Base-by-base conservation (phyloP, 2,329 filamentous ascomycete species). In the Sporothrix phasma region DNA sequence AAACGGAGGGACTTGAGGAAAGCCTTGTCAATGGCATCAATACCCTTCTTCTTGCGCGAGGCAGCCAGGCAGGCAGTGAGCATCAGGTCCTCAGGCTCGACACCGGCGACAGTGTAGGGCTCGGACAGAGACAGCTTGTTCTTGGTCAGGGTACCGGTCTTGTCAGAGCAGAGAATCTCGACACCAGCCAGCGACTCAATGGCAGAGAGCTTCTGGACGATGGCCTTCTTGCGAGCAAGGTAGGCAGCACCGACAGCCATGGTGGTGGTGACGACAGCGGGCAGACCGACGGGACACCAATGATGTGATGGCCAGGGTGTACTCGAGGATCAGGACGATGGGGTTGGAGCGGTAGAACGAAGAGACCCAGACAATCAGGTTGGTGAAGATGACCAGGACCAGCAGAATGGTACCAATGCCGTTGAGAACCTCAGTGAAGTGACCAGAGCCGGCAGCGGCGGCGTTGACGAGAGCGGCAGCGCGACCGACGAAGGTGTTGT, bases 201-300 rank as follows among this genome's bases (percentile, higher is more conserved):
- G 69, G 91, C 91, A 39, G 88, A 91, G 62, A 96, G 86, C 81
- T 93, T 95, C 80, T 95, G 91, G 69, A 96, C 91, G 69, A 96
- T 95, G 63, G 91, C 92, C 80, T 92, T 86, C 83, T 93, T 92
- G 82, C 92, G 92, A 72, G 91, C 91, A 66, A 96, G 85, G 77
- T 94, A 94, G 68, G 90, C 89, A 69, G 91, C 91, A 79, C 91
- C 91, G 75, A 96, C 91, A 74, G 91, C 91, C 90, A 96, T 94
- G 74, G 91, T 96, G 71, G 91, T 96, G 71, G 92, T 96, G 66
- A 95, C 90, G 79, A 96, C 91, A 70, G 90, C 91, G 66, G 91
- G 91, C 69, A 96, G 89, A 87, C 91, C 91, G 77, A 96, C 91
- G 63, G 91, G 29, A 96, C 91, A 83, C 91, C 91, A 67, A 95